Evolutionary conservation across 1,139 yeast genomes (phyloP).

Genomic region (Candida albicans): DNA sequence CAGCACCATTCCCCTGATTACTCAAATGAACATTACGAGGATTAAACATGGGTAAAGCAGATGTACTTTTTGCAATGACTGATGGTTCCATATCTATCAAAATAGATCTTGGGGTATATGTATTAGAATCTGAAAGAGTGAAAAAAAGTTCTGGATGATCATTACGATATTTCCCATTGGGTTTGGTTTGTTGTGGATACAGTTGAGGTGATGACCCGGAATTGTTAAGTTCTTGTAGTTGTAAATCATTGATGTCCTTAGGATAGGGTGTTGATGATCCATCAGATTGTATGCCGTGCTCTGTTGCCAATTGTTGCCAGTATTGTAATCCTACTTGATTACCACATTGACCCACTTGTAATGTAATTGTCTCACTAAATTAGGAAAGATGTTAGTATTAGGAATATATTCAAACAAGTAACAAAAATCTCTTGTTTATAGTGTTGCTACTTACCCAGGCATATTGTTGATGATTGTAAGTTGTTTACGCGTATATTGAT

Average conservation of each 20-base stretch:
- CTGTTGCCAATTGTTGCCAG: slow-evolving; percentile 87
- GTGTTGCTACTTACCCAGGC: slow-evolving; percentile 31
- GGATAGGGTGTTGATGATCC: slow-evolving; percentile 51
- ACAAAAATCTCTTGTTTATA: too few relatives aligned
- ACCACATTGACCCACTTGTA: slow-evolving; percentile 85
- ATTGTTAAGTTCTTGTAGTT: slow-evolving; percentile 2
- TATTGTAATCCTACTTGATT: slow-evolving; percentile 92
- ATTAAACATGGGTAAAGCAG: slow-evolving; percentile 69
- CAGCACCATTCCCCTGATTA: slow-evolving; percentile 86
- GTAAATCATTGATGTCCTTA: slow-evolving; percentile 13
- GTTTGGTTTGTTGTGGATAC: slow-evolving; percentile 13
- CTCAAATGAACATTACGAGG: slow-evolving; percentile 82
- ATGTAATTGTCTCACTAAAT: slow-evolving; percentile 38
- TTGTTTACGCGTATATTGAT: background rate
- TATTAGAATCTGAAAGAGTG: slow-evolving; percentile 66
- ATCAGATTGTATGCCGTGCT: slow-evolving; percentile 81
- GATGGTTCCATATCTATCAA: slow-evolving; percentile 90
- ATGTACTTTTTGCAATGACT: slow-evolving; percentile 66
- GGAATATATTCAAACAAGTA: background rate
- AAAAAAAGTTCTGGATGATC: slow-evolving; percentile 87
- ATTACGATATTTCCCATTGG: slow-evolving; percentile 38
- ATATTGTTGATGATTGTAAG: slow-evolving; percentile 13
- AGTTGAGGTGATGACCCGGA: background rate
- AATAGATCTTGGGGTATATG: slow-evolving; percentile 85
- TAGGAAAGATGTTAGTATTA: slow-evolving; percentile 31